Evolutionary conservation across 148 eudicot species (phyloP).

Genomic region (Nepenthes gracilis): DNA sequence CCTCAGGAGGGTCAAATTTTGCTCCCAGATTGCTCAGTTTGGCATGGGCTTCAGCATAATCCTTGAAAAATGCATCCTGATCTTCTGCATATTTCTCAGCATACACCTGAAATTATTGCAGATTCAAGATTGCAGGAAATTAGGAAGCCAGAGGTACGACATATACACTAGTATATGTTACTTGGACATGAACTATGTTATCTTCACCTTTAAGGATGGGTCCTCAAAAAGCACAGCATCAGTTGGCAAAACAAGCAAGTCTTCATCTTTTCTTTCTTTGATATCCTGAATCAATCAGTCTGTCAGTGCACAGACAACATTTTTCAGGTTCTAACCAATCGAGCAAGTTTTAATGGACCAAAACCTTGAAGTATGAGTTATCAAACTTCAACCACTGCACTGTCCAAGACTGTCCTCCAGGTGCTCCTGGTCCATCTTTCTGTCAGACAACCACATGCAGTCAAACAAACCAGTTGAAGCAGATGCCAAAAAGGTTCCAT

Average conservation of each 20-base stretch:
- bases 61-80: conserved; percentile 75
- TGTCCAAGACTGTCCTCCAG: conserved; percentile 99
- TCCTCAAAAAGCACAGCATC: conserved; percentile 94
- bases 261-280: conserved; percentile 74
- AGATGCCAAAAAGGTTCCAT: no score
- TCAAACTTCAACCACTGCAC: conserved; percentile 94
- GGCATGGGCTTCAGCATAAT: conserved; percentile 97
- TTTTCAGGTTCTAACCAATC: not conserved
- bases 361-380: conserved; percentile 94
- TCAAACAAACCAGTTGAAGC: not conserved
- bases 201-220: conserved; percentile 84
- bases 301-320: conserved; percentile 5
- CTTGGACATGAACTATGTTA: not conserved
- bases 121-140: not conserved
- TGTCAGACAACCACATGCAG: conserved; percentile 18
- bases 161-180: not conserved
- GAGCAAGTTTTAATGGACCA: not conserved
- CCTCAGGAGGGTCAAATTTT: conserved; percentile 95
- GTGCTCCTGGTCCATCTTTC: conserved; percentile 99
- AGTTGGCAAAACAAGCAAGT: conserved; percentile 92
- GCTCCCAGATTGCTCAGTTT: conserved; percentile 95
- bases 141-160: conserved; percentile 1
- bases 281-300: conserved; percentile 52
- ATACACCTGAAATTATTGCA: conserved; percentile 38
- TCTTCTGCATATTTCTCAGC: conserved; percentile 93